phyloP scores from a whole-genome alignment of 495 filamentous ascomycete species.

The Neurospora sp. region DNA sequence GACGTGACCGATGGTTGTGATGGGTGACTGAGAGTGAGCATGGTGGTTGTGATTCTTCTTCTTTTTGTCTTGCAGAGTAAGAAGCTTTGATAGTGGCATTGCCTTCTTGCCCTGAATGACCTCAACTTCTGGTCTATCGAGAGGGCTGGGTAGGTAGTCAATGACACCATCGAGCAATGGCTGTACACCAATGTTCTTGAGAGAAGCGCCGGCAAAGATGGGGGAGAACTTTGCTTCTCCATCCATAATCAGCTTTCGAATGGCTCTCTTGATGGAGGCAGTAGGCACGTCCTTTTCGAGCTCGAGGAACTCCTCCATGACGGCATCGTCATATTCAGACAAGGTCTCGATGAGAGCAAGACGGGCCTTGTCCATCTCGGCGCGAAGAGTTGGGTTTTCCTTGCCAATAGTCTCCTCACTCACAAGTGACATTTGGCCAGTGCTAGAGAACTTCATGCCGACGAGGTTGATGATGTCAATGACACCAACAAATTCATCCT shows the following conservation, averaged over 20 bases:
- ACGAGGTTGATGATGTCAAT: slow-evolving; percentile 63
- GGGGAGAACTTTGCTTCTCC: slow-evolving; percentile 60
- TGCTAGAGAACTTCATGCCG: slow-evolving; percentile 39
- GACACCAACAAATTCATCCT: slow-evolving; percentile 67
- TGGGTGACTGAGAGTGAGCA: slow-evolving; percentile 30
- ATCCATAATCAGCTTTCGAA: slow-evolving; percentile 62
- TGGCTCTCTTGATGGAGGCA: slow-evolving; percentile 54
- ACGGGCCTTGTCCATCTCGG: slow-evolving; percentile 69
- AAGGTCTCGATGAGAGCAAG: slow-evolving; percentile 69
- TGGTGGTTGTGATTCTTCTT: slow-evolving; percentile 31
- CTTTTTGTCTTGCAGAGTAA: slow-evolving; percentile 41
- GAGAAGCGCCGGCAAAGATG: slow-evolving; percentile 84
- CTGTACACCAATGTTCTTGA: slow-evolving; percentile 89
- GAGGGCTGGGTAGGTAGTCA: slow-evolving; percentile 76
- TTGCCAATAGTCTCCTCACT: slow-evolving; percentile 30
- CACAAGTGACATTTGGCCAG: slow-evolving; percentile 46
- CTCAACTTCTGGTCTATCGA: slow-evolving; percentile 67
- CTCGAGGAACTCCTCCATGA: slow-evolving; percentile 78
- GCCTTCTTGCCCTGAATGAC: slow-evolving; percentile 54
- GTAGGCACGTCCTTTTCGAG: slow-evolving; percentile 62
- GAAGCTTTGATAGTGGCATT: slow-evolving; percentile 41
- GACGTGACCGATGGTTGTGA: slow-evolving; percentile 73
- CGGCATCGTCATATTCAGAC: slow-evolving; percentile 74
- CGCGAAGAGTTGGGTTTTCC: slow-evolving; percentile 38
- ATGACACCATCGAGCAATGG: slow-evolving; percentile 82